These are phyloP conservation scores for Rhizophagus sp. DNA, from an alignment of 192 early-diverging fungal species.

Conservation along the genomic window DNA sequence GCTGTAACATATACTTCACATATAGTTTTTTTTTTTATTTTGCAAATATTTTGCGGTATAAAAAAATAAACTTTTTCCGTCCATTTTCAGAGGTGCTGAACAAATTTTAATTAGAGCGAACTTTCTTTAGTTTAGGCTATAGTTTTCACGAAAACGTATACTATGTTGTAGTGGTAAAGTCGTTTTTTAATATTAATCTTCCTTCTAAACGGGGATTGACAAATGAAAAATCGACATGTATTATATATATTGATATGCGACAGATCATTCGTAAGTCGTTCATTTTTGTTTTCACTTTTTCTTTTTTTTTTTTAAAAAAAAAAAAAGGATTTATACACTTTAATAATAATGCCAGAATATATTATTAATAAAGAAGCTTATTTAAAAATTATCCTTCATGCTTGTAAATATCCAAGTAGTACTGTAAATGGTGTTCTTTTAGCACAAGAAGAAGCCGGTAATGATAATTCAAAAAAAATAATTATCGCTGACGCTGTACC, in stretches of 20 bases:
- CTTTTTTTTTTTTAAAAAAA: neutral
- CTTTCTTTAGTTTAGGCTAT: no score
- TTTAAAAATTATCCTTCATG: slow-evolving; percentile 76
- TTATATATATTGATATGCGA: neutral
- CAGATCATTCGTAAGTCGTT: neutral
- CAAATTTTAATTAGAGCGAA: no score
- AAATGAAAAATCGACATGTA: neutral
- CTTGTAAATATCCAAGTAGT: slow-evolving; percentile 76
- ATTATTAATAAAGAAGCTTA: slow-evolving; percentile 54
- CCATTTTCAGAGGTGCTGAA: no score
- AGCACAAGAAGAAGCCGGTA: slow-evolving; percentile 36
- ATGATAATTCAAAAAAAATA: slow-evolving; percentile 13
- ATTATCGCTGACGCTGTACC: slow-evolving; percentile 75
- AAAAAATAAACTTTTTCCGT: no score
- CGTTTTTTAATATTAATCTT: no score
- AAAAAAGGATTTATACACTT: neutral
- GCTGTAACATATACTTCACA: no score
- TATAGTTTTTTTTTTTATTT: no score
- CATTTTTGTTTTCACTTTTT: no score
- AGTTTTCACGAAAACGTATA: no score
- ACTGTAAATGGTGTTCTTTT: slow-evolving; percentile 83
- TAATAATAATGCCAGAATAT: slow-evolving; percentile 10
- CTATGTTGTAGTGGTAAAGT: no score
- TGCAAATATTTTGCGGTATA: no score
- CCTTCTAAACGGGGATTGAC: neutral